Conservation (phyloP, 2,329 filamentous ascomycete genomes). For the Sporothrix pallida region DNA sequence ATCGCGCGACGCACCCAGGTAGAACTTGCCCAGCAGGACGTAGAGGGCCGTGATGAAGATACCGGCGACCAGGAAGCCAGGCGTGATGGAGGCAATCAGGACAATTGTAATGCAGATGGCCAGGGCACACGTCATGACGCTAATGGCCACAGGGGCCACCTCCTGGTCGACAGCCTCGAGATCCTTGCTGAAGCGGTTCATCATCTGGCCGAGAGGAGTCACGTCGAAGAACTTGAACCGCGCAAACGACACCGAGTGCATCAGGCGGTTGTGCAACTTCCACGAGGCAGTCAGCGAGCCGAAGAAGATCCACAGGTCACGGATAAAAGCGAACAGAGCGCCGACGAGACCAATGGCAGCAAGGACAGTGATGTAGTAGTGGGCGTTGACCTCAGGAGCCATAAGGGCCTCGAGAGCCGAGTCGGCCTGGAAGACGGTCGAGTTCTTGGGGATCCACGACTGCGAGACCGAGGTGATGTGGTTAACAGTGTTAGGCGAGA, state of each 20-base stretch:
- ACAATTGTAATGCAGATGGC: constrained; percentile 82
- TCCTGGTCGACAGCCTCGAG: constrained; percentile 95
- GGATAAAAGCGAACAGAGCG: constrained; percentile 78
- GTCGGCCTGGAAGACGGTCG: constrained; percentile 48
- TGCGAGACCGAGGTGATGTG: constrained; percentile 25
- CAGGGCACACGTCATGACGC: constrained; percentile 67
- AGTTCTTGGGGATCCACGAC: constrained; percentile 41
- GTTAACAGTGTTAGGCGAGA: constrained; percentile 23
- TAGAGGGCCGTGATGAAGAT: constrained; percentile 85
- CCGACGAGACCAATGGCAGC: constrained; percentile 78
- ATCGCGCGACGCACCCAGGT: constrained; percentile 90
- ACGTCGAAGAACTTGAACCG: constrained; percentile 98
- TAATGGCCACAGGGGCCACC: constrained; percentile 88
- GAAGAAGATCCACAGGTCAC: constrained; percentile 89
- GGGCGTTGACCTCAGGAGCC: constrained; percentile 70
- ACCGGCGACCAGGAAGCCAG: constrained; percentile 85
- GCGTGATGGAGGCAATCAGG: constrained; percentile 86
- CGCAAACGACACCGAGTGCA: constrained; percentile 80
- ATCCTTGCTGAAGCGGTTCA: constrained; percentile 99
- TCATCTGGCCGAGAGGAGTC: constrained; percentile 91
- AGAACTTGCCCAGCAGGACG: constrained; percentile 81
- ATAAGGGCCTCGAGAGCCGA: constrained; percentile 39
- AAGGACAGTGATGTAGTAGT: constrained; percentile 84
- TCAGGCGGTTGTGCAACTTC: constrained; percentile 78
- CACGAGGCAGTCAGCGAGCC: constrained; percentile 88